Evolutionary conservation across 306 rosid species (phyloP).

Genomic region (Pterocarpus santalinus): DNA sequence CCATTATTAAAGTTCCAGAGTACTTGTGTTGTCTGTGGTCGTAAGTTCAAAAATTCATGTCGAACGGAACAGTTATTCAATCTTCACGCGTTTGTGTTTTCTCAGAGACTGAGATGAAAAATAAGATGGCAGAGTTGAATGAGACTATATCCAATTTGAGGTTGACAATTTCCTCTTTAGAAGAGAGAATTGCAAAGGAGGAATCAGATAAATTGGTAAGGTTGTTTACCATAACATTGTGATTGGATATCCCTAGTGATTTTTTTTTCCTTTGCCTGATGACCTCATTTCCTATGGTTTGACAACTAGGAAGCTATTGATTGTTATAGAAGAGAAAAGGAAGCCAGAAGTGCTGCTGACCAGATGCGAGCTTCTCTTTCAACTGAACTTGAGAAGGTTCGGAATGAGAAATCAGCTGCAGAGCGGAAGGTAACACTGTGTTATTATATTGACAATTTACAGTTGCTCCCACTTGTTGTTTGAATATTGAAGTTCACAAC

Average conservation of each 20-base stretch:
- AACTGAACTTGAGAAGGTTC: constrained; percentile 72
- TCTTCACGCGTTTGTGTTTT: constrained; percentile 45
- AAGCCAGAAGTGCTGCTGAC: constrained; percentile 76
- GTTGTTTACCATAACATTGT: not conserved
- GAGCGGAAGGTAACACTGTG: constrained; percentile 71
- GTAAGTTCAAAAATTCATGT: not conserved
- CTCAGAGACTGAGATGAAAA: constrained; percentile 77
- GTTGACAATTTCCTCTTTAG: constrained; percentile 57
- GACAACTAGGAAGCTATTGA: constrained; percentile 71
- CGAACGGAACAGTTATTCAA: constrained; percentile 6
- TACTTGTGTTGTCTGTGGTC: constrained; percentile 15
- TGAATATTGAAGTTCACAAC: not conserved
- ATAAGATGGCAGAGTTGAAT: constrained; percentile 61
- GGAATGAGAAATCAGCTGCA: constrained; percentile 68
- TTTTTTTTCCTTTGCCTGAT: constrained; percentile 7
- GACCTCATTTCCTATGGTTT: constrained; percentile 15
- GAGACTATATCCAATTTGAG: constrained; percentile 56
- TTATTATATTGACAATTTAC: not conserved
- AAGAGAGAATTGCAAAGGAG: constrained; percentile 70
- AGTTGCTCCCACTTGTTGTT: not conserved
- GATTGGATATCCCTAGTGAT: constrained; percentile 31
- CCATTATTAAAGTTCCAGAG: not conserved
- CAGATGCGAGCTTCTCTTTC: constrained; percentile 61
- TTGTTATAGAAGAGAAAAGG: constrained; percentile 68
- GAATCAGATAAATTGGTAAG: constrained; percentile 82